Base-by-base conservation (phyloP, 2,329 filamentous ascomycete genomes). In the Plectosphaerella sp. region DNA sequence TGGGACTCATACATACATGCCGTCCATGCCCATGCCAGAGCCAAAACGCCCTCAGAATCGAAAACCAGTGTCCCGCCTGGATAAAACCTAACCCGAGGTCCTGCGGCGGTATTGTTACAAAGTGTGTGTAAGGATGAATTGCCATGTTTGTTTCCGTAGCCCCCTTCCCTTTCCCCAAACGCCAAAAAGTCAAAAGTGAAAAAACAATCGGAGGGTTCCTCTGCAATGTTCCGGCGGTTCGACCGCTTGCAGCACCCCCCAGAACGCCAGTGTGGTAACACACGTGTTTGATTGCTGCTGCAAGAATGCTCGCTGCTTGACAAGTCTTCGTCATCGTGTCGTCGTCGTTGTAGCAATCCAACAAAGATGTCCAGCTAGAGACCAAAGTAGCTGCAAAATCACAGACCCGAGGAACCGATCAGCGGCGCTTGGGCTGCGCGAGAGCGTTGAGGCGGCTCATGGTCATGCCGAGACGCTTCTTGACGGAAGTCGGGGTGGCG, bases 361-460 rank as follows among this genome's bases (percentile, higher is more conserved):
- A n/a, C 36, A 42, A 18, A 16, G 24, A 12, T 43, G 8, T 12
- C 25, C 24, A 18, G 15, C 20, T 37, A 22, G 4, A 35, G 16
- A 14, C 7, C 36, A 41, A 15, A 28, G 18, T 43, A 20, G 41
- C 41, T 20, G 41, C 41, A 43, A 14, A 15, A 25, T 33, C 39
- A 14, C 16, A 5, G 10, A 5, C 5, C n/a, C n/a, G 22, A 20
- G 4, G 3, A n/a, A 16, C 22, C 56, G 68, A 81, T 54, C 68
- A 77, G 53, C 82, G 75, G 56, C 74, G 66, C 71, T 86, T 86
- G 2, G 83, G 83, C 45, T 74, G 74, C 46, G 83, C 77, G 22
- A 86, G 75, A 77, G 82, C 80, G 61, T 83, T 80, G 51, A 86
- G 71, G 54, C 83, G 74, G 62, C 79, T 84, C 54, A 84, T 63